Evolutionary conservation across 2,329 filamentous ascomycete species (phyloP), one percentile per base, ranked within the genome.

Genomic region (Monilinia laxa): DNA sequence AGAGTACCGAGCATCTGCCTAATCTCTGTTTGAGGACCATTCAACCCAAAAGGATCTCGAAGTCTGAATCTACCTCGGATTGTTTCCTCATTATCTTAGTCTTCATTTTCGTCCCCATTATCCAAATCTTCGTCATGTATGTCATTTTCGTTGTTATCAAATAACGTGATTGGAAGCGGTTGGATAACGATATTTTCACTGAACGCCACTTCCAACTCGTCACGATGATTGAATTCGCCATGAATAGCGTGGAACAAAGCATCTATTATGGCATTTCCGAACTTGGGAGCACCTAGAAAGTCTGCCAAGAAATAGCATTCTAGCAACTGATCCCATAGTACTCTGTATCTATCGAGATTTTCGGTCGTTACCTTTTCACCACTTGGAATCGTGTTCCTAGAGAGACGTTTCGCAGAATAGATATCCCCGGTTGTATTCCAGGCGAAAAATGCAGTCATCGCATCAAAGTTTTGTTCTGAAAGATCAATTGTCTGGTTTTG

Each of bases 1-100:
- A 47, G 40, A 2, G 56, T 59, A 14, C 56, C 23, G 11, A 59
- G 31, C 54, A 56, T 56, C 20, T 56, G 54, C 16, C 54, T 56
- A 40, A 6, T 23, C 20, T 56, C 20, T 16, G 6, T 6, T 56
- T 23, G 31, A n/a, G 31, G 31, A 11, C n/a, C 2, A 6, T 1
- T 23, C 2, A 23, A 11, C 20, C 16, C 54, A 40, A 56, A 56
- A n/a, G 54, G 54, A 35, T 56, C 31, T 38, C 1, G 35, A n/a
- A 12, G 12, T 5, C 18, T n/a, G 5, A 7, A 7, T 20, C 28
- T 35, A 4, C 3, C 16, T 54, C 2, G 45, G 28, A 28, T 2
- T 3, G 28, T 28, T 28, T 28, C 28, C 28, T 28, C 28, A 28
- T 28, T 4, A 28, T 28, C 28, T 28, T 4, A 2, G 4, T 2